Evolutionary conservation across 2,329 filamentous ascomycete genomes (phyloP).

Genomic region (Colletotrichum gloeosporioides): DNA sequence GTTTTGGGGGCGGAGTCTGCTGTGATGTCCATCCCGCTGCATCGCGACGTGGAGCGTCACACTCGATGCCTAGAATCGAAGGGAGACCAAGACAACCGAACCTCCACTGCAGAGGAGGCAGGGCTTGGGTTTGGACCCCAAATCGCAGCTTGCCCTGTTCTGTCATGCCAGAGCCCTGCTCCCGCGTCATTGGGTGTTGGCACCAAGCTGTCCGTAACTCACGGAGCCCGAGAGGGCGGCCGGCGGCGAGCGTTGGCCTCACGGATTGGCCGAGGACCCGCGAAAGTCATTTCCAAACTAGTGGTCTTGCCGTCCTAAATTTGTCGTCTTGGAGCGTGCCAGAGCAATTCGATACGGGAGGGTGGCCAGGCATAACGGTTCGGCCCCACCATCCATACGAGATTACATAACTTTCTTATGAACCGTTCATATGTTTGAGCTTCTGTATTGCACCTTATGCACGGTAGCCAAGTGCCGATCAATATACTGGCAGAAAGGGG

Average conservation of each 20-base stretch:
- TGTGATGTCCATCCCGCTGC: background rate
- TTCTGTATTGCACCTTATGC: background rate
- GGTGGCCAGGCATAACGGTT: background rate
- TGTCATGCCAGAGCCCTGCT: background rate
- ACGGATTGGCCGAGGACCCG: background rate
- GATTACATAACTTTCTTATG: background rate
- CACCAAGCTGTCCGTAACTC: background rate
- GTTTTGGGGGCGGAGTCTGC: conserved; percentile 9
- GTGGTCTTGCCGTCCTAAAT: background rate
- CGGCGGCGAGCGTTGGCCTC: background rate
- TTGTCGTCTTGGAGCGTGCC: background rate
- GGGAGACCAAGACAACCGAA: background rate
- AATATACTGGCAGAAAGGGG: background rate
- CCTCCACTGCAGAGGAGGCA: background rate
- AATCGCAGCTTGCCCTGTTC: background rate
- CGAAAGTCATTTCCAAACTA: background rate
- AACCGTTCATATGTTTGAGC: background rate
- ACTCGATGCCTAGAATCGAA: background rate
- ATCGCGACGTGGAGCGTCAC: conserved; percentile 8
- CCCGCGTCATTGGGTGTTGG: background rate
- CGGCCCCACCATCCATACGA: background rate
- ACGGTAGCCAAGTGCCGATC: background rate
- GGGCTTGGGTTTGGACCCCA: background rate
- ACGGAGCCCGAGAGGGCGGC: background rate
- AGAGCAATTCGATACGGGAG: background rate